phyloP scores from a whole-genome alignment of 2,329 filamentous ascomycete genomes.

The Anthostomella pinea region DNA sequence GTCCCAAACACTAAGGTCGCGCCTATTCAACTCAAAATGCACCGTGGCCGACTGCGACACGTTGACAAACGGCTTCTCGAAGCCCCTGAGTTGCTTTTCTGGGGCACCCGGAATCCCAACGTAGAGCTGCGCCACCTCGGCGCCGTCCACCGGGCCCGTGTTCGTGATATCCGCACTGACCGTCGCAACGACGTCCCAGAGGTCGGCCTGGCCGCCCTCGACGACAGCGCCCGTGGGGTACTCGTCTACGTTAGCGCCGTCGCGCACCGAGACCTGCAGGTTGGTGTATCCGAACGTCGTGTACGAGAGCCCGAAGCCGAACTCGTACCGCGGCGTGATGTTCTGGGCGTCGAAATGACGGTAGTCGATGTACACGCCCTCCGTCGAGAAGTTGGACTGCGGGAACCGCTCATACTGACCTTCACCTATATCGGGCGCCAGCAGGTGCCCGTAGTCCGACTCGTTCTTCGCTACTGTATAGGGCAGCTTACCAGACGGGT shows the following conservation, averaged over 20 bases:
- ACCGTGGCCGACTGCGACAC: constrained; percentile 44
- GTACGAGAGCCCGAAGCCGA: constrained; percentile 56
- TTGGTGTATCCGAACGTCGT: constrained; percentile 49
- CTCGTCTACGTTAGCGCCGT: constrained; percentile 27
- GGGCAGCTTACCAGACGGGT: constrained; percentile 56
- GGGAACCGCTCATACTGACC: constrained; percentile 52
- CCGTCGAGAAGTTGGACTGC: constrained; percentile 47
- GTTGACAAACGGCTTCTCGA: constrained; percentile 56
- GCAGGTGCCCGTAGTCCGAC: constrained; percentile 51
- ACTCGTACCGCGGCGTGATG: constrained; percentile 51
- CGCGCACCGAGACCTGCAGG: constrained; percentile 35
- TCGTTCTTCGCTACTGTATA: constrained; percentile 59
- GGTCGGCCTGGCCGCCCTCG: constrained; percentile 44
- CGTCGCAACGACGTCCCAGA: constrained; percentile 45
- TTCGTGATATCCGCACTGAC: constrained; percentile 42
- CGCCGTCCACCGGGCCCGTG: constrained; percentile 39
- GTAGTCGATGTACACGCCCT: constrained; percentile 54
- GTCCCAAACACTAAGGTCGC: constrained; percentile 68
- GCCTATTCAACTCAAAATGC: constrained; percentile 53
- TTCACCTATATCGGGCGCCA: constrained; percentile 39
- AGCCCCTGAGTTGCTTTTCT: constrained; percentile 60
- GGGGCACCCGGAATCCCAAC: constrained; percentile 47
- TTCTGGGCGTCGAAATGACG: constrained; percentile 49
- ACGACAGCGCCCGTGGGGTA: constrained; percentile 39
- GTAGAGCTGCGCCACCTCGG: constrained; percentile 50